Base-by-base conservation (phyloP, 352 stramenopile genomes). In the Pythium plurisporium region DNA sequence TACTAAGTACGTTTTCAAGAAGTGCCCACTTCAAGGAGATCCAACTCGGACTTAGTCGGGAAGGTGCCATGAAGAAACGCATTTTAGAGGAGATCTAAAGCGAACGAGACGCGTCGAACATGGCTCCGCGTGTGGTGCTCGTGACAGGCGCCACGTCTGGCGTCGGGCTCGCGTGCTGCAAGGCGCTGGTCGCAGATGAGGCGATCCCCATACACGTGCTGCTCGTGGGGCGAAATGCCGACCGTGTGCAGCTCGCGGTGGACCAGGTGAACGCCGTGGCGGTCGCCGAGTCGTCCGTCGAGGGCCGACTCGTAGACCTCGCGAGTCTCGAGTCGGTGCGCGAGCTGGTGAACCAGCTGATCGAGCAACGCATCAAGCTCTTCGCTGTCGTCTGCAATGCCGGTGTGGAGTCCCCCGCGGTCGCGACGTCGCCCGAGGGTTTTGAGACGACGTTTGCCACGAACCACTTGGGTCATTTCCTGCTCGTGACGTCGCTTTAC, bases 381-480 rank as follows among this genome's bases (percentile, higher is more conserved):
- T 77, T 73, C 33, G 62, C 65, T 12, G 38, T 76, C 6, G 65
- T 76, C 4, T 76, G 69, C 69, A 76, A 76, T 26, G 69, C 69
- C 6, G 69, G 55, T 5, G 42, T 76, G 29, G 65, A 76, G 37
- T 64, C 61, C n/a, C 65, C 64, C 17, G 61, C 51, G 17, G 27
- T 58, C 3, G 14, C 22, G 0, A 65, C 33, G 33, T 71, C 55
- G 4, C 55, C 20, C 11, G 69, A 76, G 11, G 64, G 69, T 11
- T 73, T 73, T 23, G 69, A 76, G 52, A 73, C 62, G 11, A 76
- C 65, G 34, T 76, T 76, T 27, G 69, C 65, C 19, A 73, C 69
- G 27, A 76, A 76, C 42, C 69, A 76, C 59, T 36, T 73, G 26
- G 50, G 54, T n/a, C 69, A 76, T n/a, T 76, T 76, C 29, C n/a